phyloP scores from a whole-genome alignment of 1,284 basidiomycete genomes.

The Chalciporus piperatoides region DNA sequence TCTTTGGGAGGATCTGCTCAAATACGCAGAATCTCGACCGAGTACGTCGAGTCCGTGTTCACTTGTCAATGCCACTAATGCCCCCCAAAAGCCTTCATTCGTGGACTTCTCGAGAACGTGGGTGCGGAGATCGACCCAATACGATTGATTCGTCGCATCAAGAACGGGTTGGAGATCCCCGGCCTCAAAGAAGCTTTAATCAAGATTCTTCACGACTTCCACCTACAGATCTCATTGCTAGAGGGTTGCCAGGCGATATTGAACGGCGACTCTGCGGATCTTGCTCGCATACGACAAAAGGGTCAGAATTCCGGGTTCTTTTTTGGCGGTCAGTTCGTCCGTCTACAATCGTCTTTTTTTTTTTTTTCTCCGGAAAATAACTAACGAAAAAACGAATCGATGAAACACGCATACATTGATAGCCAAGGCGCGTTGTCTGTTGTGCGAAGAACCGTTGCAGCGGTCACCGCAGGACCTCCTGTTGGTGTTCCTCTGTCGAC shows the following conservation, averaged over 20 bases:
- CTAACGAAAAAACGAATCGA: too few species aligned
- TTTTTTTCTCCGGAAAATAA: too few species aligned
- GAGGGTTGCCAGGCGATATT: constrained; percentile 89
- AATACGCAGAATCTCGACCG: constrained; percentile 92
- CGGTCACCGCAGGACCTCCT: constrained; percentile 55
- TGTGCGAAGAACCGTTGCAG: constrained; percentile 63
- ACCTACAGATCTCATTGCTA: constrained; percentile 83
- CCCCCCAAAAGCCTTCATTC: constrained; percentile 73
- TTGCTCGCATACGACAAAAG: constrained; percentile 67
- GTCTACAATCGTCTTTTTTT: too few species aligned
- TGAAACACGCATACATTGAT: background rate
- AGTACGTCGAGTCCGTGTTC: constrained; percentile 40
- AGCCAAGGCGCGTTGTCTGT: constrained; percentile 62
- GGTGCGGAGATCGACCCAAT: constrained; percentile 97
- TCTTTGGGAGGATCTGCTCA: constrained; percentile 95
- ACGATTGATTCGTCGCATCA: constrained; percentile 89
- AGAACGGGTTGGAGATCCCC: constrained; percentile 93
- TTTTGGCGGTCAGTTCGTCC: constrained; percentile 54
- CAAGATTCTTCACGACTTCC: constrained; percentile 96
- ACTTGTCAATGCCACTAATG: background rate
- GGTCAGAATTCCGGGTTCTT: constrained; percentile 79
- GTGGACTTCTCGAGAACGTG: constrained; percentile 92
- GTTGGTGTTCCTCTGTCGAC: constrained; percentile 83
- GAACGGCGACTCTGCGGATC: constrained; percentile 73
- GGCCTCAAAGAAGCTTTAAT: constrained; percentile 92